Percentiles rank a stretch among this genome's conserved stretches.
These are phyloP conservation scores for Solanum hybrid DNA, from an alignment of 305 asterid species.

Conservation along the genomic window DNA sequence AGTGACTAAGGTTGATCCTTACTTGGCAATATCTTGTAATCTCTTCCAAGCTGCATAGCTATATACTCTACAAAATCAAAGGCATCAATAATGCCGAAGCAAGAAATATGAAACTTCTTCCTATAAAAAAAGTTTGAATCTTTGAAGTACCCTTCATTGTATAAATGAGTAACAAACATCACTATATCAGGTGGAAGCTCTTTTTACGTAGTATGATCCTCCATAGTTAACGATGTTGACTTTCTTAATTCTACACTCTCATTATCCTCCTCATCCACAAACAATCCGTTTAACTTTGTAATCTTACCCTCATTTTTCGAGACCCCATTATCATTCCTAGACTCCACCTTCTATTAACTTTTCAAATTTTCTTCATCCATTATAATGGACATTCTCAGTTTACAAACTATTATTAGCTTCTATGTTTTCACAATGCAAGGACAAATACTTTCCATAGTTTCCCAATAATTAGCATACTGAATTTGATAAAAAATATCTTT, in stretches of 20 bases:
- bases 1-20: not conserved
- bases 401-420: not conserved
- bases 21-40: constrained; percentile 44
- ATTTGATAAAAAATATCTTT: not conserved
- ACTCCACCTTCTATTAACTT: not conserved
- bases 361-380: constrained; percentile 8
- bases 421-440: not conserved
- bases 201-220: constrained; percentile 23
- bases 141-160: constrained; percentile 42
- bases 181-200: constrained; percentile 25
- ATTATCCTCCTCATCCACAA: constrained; percentile 1
- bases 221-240: constrained; percentile 20
- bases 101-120: constrained; percentile 27
- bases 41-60: constrained; percentile 47
- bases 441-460: not conserved
- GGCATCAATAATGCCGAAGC: constrained; percentile 44
- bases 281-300: constrained; percentile 24
- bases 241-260: constrained; percentile 4
- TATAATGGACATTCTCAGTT: not conserved
- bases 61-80: constrained; percentile 45
- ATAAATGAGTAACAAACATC: constrained; percentile 31
- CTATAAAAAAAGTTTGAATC: constrained; percentile 35
- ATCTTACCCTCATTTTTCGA: constrained; percentile 2
- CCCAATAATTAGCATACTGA: not conserved
- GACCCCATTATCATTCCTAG: not conserved